Percentiles rank a stretch among this genome's conserved stretches.
phyloP scores from a whole-genome alignment of 495 filamentous ascomycete species.

The Acidiella bohemica region DNA sequence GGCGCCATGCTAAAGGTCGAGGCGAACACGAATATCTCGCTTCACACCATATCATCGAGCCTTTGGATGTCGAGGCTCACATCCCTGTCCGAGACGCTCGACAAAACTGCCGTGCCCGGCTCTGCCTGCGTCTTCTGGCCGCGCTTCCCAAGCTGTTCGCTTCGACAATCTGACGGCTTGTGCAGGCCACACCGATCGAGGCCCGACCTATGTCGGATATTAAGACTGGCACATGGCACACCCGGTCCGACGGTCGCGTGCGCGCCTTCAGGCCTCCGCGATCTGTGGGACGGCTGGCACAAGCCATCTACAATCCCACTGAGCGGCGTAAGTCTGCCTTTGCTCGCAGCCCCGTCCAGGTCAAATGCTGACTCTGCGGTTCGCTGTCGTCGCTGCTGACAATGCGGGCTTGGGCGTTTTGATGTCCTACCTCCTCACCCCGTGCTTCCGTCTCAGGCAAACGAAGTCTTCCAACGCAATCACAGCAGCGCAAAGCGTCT shows the following conservation, averaged over 20 bases:
- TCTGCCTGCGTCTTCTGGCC: conserved; percentile 44
- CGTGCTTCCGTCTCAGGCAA: conserved; percentile 30
- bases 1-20: conserved; percentile 18
- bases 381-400: conserved; percentile 43
- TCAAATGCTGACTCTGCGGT: too few relatives aligned
- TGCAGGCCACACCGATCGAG: not conserved
- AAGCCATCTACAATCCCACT: conserved; percentile 35
- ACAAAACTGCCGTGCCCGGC: conserved; percentile 36
- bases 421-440: conserved; percentile 25
- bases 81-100: conserved; percentile 34
- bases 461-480: conserved; percentile 35
- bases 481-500: conserved; percentile 33
- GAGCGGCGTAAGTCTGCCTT: conserved; percentile 25
- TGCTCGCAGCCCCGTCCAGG: too few relatives aligned
- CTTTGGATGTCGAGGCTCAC: conserved; percentile 24
- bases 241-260: conserved; percentile 32
- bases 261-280: conserved; percentile 35
- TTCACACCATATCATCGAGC: conserved; percentile 9
- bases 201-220: conserved; percentile 26
- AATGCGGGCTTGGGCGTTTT: conserved; percentile 45
- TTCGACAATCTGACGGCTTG: conserved; percentile 10
- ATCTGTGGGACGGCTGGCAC: conserved; percentile 34
- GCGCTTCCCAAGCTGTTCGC: conserved; percentile 25
- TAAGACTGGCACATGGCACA: conserved; percentile 43
- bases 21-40: conserved; percentile 9